Base-by-base conservation (phyloP, 768 basidiomycete species). In the Melanogaster broomeanus region DNA sequence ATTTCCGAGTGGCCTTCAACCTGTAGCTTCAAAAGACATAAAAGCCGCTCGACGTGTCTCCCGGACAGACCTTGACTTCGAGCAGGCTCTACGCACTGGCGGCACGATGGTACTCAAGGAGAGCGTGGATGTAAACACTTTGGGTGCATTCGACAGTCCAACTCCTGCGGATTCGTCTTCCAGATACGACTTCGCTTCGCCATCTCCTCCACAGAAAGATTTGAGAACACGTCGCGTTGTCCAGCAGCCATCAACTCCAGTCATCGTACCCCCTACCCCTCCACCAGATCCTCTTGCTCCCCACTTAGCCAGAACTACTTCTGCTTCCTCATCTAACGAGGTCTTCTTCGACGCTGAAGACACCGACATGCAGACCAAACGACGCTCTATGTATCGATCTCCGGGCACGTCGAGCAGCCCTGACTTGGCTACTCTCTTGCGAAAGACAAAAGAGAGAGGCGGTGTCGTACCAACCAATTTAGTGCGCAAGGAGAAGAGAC, bases 371-470 rank as follows among this genome's bases (percentile, higher is more conserved):
- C 84, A 87, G 61, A 82, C 81, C 8, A 89, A 89, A 67, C 81
- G 91, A 40, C 81, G 91, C 44, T 90, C 88, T 56, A 82, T 97
- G 74, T 94, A 93, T 67, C 79, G 94, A 51, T 87, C 90, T 18
- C 79, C 89, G 11, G 94, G 93, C 38, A 95, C 92, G 8, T 88
- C 93, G 30, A 91, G 89, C 60, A 93, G 88, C 64, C 95, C 94
- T 24, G 94, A 98, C 70, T 77, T 97, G 19, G 91, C 91, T 4
- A 93, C 91, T 10, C 77, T 97, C 47, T 68, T 94, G 47, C 79
- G 87, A 55, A 94, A 93, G 71, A 87, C 90, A 15, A 91, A 86
- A 70, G 88, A 87, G 61, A 74, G 79, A 44, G 82, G 82, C 18
- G 78, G 74, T 0, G 71, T 74, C 35, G 62, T 79, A 21, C 64